phyloP scores from a whole-genome alignment of 495 filamentous ascomycete genomes.

The Chlorociboria aeruginascens region DNA sequence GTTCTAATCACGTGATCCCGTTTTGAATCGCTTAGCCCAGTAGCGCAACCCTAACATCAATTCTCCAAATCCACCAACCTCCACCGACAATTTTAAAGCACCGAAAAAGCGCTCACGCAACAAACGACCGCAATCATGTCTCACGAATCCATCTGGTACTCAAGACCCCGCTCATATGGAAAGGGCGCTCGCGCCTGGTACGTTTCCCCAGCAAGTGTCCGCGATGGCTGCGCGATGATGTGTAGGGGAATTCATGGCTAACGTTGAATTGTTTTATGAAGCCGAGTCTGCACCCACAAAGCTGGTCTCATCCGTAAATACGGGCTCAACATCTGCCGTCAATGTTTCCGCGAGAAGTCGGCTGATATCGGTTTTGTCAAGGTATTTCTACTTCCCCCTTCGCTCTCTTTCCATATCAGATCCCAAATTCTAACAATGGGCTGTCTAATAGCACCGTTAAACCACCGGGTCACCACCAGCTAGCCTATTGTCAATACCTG shows the following conservation, averaged over 20 bases:
- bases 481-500: too few relatives aligned
- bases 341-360: conserved; percentile 98
- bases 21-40: too few relatives aligned
- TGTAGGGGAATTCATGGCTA: conserved; percentile 1
- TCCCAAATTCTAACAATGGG: conserved; percentile 7
- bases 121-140: conserved; percentile 50
- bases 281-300: conserved; percentile 91
- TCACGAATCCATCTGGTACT: conserved; percentile 99
- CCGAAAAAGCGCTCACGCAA: neutral
- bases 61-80: neutral
- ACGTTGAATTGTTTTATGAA: conserved; percentile 25
- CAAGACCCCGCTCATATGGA: conserved; percentile 89
- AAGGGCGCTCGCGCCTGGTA: conserved; percentile 91
- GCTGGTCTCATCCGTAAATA: conserved; percentile 98
- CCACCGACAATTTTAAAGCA: neutral
- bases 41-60: too few relatives aligned
- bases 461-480: neutral
- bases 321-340: conserved; percentile 97
- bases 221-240: conserved; percentile 12
- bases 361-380: conserved; percentile 95
- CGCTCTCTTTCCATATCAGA: neutral
- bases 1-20: too few relatives aligned
- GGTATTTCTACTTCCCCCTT: conserved; percentile 39
- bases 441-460: conserved; percentile 39
- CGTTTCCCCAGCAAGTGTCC: conserved; percentile 17